These are phyloP conservation scores for Pseudohyphozyma bogoriensis DNA, from an alignment of 768 basidiomycete species.

Conservation along the genomic window DNA sequence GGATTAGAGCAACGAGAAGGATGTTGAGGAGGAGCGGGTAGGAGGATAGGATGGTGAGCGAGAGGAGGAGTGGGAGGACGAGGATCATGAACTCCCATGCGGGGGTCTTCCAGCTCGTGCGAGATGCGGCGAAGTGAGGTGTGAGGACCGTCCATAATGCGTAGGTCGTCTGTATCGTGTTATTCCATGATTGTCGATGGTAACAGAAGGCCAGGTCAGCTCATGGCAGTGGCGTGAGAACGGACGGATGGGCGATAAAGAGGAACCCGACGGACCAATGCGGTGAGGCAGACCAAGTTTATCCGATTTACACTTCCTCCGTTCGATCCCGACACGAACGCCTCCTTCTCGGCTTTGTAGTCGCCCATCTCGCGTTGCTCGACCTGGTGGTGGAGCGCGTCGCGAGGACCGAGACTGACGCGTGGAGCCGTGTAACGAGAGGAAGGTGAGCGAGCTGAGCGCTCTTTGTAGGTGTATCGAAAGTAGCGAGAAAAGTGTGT, in stretches of 20 bases:
- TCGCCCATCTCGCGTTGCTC: not conserved
- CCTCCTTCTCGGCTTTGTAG: conserved; percentile 73
- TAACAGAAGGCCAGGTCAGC: not conserved
- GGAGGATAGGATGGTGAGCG: conserved; percentile 64
- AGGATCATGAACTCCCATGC: conserved; percentile 53
- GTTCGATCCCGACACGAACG: conserved; percentile 62
- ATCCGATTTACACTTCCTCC: conserved; percentile 62
- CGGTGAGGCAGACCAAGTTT: conserved; percentile 56
- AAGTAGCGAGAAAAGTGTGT: too few relatives aligned
- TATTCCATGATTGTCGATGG: too few relatives aligned
- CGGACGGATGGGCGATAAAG: not conserved
- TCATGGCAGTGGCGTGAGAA: not conserved
- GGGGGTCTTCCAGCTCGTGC: conserved; percentile 9
- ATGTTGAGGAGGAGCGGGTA: conserved; percentile 49
- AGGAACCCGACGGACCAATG: conserved; percentile 54
- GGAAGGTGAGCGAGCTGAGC: too few relatives aligned
- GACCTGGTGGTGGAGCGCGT: too few relatives aligned
- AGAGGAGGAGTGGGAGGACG: conserved; percentile 65
- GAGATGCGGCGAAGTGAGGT: conserved; percentile 39
- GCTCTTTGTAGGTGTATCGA: too few relatives aligned
- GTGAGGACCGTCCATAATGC: conserved; percentile 54
- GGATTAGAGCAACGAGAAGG: conserved; percentile 38
- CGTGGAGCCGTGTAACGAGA: too few relatives aligned
- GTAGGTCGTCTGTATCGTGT: conserved; percentile 55
- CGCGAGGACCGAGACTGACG: too few relatives aligned